Evolutionary conservation across 1,284 basidiomycete genomes (phyloP), one percentile per base, ranked within the genome.

Genomic region (Coniferiporia weirii): DNA sequence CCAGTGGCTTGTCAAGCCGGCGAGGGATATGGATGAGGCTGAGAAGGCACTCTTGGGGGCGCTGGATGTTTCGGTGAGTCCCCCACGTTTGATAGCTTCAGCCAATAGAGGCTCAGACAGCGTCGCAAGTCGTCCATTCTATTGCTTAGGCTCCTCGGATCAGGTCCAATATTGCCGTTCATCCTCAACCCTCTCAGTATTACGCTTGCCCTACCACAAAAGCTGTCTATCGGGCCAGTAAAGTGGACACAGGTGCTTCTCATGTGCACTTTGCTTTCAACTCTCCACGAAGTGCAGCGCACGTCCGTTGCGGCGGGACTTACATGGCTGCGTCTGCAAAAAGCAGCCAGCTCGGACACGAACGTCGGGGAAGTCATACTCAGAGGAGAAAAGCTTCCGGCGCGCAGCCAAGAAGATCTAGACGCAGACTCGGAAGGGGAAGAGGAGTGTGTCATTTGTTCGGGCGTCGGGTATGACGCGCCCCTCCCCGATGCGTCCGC

Each of bases 361-460:
- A 52, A 50, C 13, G 19, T 55, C 27, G 49, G 46, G 12, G 52
- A 60, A 13, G 56, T 56, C 38, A 56, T 64, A 5, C 52, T 64
- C 6, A 47, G 56, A 8, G 54, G 62, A 12, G 55, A 59, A n/a
- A 60, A 64, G 27, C 57, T 68, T 12, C 44, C 58, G 20, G 56
- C 63, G 43, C 61, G 62, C 9, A 64, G 66, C 4, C 59, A 60
- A 17, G 56, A 63, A 27, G 57, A 64, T 7, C 40, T 45, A 40
- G 44, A 53, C 12, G 36, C 52, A 7, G 52, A 60, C 20, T 49
- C 53, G 12, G 63, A 62, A 12, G 58, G 63, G 12, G 63, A 66
- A 4, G 67, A 67, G 36, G 64, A 65, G 44, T 69, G 68, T 52
- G 61, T 69, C 10, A 69, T 69, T 52, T 69, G 68, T 55, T 66